Evolutionary conservation across 495 filamentous ascomycete genomes (phyloP), one percentile per base, ranked within the genome.

Genomic region (Geopyxis carbonaria): DNA sequence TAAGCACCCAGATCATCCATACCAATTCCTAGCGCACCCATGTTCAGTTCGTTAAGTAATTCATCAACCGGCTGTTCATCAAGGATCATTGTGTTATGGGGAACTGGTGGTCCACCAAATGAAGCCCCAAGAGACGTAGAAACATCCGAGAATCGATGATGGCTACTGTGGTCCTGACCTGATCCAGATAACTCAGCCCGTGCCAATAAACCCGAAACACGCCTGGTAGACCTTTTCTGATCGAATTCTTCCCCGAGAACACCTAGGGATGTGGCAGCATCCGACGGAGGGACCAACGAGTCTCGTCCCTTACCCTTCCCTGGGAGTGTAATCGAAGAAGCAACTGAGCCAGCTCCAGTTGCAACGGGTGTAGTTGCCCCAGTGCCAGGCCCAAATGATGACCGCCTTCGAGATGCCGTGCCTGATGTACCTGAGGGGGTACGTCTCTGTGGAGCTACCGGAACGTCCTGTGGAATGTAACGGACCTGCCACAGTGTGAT

Each of bases 151-250:
- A 89, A 94, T 29, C 85, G 73, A 24, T 71, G 74, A 46, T 68
- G 64, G 44, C 65, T 61, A n/a, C 68, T 68, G 52, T 65, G 61
- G 31, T 52, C 72, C 7, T 7, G 7, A n/a, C n/a, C n/a, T n/a
- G n/a, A n/a, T 18, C 64, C 75, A 0, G 82, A 87, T 9, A 94
- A 62, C 53, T 95, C 87, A 15, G 85, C 78, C 46, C 87, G 68
- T n/a, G 89, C 80, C 37, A 95, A 69, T 43, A 95, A 64, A 24
- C 89, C 94, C 57, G 89, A 95, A 15, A 95, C 83, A 21, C 89
- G 69, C 22, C 89, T 69, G 7, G 83, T 89, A 9, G 83, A 89
- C 29, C 82, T 74, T 56, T 80, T 75, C 31, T 67, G 64, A 16
- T 75, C 78, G 42, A 73, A 80, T 36, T 89, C 83, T 18, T 82